Evolutionary conservation across 257 asterid genomes (phyloP).

Genomic region (Handroanthus guayacan): DNA sequence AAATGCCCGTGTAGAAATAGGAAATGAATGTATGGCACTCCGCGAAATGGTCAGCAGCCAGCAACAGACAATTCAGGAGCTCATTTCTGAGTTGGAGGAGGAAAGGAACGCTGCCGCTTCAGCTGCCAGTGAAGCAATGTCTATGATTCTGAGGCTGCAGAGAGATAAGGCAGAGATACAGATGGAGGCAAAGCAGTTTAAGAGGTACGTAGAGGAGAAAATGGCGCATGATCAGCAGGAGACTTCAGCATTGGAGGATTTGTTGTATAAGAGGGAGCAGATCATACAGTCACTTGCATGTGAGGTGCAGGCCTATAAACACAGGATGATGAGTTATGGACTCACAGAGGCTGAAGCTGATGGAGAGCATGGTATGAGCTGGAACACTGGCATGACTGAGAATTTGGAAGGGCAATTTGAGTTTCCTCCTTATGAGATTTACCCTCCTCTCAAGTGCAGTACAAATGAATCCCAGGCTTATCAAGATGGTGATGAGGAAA

Average conservation of each 20-base stretch:
- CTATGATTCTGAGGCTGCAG: constrained; percentile 95
- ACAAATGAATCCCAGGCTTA: constrained; percentile 52
- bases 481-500: constrained; percentile 60
- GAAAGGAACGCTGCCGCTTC: constrained; percentile 94
- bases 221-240: constrained; percentile 95
- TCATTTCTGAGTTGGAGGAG: constrained; percentile 83
- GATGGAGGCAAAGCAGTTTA: constrained; percentile 93
- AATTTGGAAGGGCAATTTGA: constrained; percentile 54
- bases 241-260: constrained; percentile 69
- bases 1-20: constrained; percentile 78
- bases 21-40: constrained; percentile 76
- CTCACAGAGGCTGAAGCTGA: constrained; percentile 72
- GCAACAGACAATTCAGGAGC: constrained; percentile 75
- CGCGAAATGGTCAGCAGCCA: constrained; percentile 83
- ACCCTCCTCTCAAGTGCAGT: constrained; percentile 86
- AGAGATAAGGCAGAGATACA: constrained; percentile 91
- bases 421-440: constrained; percentile 55
- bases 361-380: constrained; percentile 53
- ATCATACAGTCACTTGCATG: constrained; percentile 73
- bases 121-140: constrained; percentile 97
- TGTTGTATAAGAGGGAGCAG: constrained; percentile 90
- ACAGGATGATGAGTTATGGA: constrained; percentile 91
- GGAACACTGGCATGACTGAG: constrained; percentile 51
- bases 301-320: constrained; percentile 80
- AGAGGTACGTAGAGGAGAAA: constrained; percentile 87